phyloP scores from a whole-genome alignment of 2,329 filamentous ascomycete species.

The Aspergillus bombycis region DNA sequence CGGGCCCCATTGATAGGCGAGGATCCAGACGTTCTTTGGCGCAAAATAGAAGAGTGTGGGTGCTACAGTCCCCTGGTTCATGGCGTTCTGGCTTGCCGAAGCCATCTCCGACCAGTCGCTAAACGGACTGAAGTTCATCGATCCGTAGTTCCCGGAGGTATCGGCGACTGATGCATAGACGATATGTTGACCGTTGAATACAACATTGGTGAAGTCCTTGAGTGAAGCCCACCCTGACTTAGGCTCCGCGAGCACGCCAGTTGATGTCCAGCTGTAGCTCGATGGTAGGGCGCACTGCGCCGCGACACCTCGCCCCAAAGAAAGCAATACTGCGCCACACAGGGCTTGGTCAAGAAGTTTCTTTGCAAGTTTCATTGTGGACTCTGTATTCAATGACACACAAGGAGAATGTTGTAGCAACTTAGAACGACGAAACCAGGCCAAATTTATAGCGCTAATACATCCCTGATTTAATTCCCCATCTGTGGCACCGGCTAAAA shows the following conservation, averaged over 20 bases:
- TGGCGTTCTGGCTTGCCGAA: slow-evolving; percentile 56
- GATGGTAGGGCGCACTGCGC: slow-evolving; percentile 56
- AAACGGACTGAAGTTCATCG: slow-evolving; percentile 62
- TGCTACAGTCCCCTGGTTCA: slow-evolving; percentile 55
- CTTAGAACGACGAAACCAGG: neutral
- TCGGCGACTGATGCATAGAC: slow-evolving; percentile 61
- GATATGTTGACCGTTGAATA: slow-evolving; percentile 62
- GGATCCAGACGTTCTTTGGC: slow-evolving; percentile 65
- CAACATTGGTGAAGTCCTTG: slow-evolving; percentile 64
- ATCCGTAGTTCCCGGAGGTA: slow-evolving; percentile 53
- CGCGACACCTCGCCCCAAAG: neutral
- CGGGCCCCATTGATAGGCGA: slow-evolving; percentile 67
- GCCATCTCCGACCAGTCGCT: slow-evolving; percentile 57
- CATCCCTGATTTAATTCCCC: neutral
- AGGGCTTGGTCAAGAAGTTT: neutral
- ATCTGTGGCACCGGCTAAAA: neutral
- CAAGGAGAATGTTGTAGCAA: neutral
- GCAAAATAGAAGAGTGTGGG: slow-evolving; percentile 66
- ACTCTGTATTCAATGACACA: neutral
- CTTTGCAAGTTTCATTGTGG: neutral
- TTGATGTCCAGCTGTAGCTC: slow-evolving; percentile 61
- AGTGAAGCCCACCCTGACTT: slow-evolving; percentile 59
- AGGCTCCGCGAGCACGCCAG: slow-evolving; percentile 54
- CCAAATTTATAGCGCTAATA: neutral
- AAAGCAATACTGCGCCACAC: neutral